Evolutionary conservation across 345 rosid species (phyloP), one percentile per base, ranked within the genome.

Genomic region (Combretum micranthum): DNA sequence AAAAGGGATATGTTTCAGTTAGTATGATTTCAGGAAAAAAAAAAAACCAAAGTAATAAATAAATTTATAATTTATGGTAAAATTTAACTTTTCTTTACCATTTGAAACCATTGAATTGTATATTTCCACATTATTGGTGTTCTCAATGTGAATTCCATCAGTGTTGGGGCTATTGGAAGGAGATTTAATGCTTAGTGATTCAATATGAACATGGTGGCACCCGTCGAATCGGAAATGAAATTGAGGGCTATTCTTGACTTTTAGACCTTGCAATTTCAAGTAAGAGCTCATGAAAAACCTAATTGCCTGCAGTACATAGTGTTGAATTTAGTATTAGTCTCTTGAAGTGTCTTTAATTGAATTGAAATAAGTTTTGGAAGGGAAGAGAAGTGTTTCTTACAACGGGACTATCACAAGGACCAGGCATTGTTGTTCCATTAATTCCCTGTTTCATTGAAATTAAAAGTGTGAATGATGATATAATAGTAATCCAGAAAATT

Each of bases 321-420:
- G 25, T 22, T 7, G 6, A 25, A 25, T 3, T 0, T 7, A 13
- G 20, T 6, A 20, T 19, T 43, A 37, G 23, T 20, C 0, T 37
- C 14, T 43, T 14, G 37, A 20, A 17, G 12, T 19, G 15, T 17
- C 3, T 14, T 18, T 25, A 46, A 13, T n/a, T 47, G 55, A 7
- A 3, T 3, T 25, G 6, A 3, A 3, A 25, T 25, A 25, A 25
- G 0, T 3, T 3, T 3, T 3, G 3, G 32, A 3, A 25, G 3
- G 3, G 6, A 25, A 25, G 3, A 25, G 6, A 3, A 25, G 6
- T 18, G 2, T 37, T 52, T 73, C 94, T 80, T 78, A 84, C 98
- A 51, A 72, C 75, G 17, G 99, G 99, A 61, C 99, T 93, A 37
- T 93, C 96, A 66, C 99, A 93, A 4, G 87, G 96, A 60, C 96